Percentiles rank a stretch among this genome's conserved stretches.
Evolutionary conservation across 352 stramenopile species (phyloP).

Genomic region (Pythium sp.): DNA sequence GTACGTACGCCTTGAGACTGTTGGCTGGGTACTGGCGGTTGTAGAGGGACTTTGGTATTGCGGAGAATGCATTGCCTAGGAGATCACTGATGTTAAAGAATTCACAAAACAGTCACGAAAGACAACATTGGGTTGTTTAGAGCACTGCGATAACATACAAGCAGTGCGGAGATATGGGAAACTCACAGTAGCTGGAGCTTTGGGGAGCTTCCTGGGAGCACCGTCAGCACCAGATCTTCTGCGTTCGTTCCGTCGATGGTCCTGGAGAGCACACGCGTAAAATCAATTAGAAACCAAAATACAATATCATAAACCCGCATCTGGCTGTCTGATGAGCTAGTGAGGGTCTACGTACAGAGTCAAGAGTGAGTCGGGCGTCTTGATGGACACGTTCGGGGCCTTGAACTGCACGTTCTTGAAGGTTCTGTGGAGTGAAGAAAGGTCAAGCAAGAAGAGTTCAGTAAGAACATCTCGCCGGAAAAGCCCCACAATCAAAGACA

Average conservation of each 20-base stretch:
- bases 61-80: conserved; percentile 15
- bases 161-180: neutral
- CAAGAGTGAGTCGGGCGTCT: conserved; percentile 15
- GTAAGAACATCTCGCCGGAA: neutral
- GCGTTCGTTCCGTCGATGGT: conserved; percentile 23
- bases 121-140: neutral
- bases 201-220: conserved; percentile 10
- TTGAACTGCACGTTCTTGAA: conserved; percentile 30
- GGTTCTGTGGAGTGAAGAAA: conserved; percentile 4
- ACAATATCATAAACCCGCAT: neutral
- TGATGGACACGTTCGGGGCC: conserved; percentile 13
- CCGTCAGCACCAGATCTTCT: conserved; percentile 15
- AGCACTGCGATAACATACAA: neutral
- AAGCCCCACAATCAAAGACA: neutral
- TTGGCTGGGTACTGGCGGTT: conserved; percentile 19
- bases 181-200: conserved; percentile 15
- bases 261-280: conserved; percentile 1
- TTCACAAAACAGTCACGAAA: neutral
- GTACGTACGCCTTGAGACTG: conserved; percentile 21
- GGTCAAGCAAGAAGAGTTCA: neutral
- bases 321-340: neutral
- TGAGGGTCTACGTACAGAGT: conserved; percentile 21
- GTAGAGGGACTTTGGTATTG: conserved; percentile 32
- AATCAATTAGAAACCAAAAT: too few species aligned
- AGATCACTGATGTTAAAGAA: conserved; percentile 21